Evolutionary conservation across 2,329 filamentous ascomycete species (phyloP), one percentile per base, ranked within the genome.

Genomic region (Coniochaeta hoffmannii): DNA sequence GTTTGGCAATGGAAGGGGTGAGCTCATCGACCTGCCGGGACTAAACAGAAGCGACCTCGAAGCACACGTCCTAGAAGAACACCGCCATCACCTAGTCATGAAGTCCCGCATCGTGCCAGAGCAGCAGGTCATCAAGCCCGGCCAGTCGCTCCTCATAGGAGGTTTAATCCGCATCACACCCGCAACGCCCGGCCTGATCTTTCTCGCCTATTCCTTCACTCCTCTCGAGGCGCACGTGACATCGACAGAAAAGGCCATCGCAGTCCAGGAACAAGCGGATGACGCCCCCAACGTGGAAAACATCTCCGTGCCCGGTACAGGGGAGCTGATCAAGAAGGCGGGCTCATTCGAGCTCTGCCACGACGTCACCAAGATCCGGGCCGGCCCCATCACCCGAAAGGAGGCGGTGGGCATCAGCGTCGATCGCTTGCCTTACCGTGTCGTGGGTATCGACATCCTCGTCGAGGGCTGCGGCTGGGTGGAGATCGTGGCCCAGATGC

Each of bases 381-480:
- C 90, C 0, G 91, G 90, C 0, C 87, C 88, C 0, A 70, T 92
- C 38, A 89, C 87, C 3, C 75, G 78, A 31, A 81, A 77, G 56
- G 76, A 81, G 52, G 88, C 82, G 1, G 79, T 79, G 46, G 84
- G 79, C 36, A 74, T 86, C 49, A 83, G 81, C 55, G 79, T 87
- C 0, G 84, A 89, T 1, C 74, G 77, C 15, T 74, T 97, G 4
- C 90, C 91, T 0, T 99, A 92, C 70, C 81, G 82, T 14, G 84
- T 97, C 2, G 78, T 94, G 58, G 84, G 87, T 9, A 81, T 87
- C 0, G 95, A 99, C 66, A 84, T 99, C 24, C 74, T 99, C 14
- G 85, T 99, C 52, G 93, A 97, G 68, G 91, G 94, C 1, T 87
- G 91, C 26, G 94, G 94, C 8, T 99, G 95, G 89, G 80, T 99